phyloP scores from a whole-genome alignment of 176 grass and related monocot genomes.

The Otatea glauca region DNA sequence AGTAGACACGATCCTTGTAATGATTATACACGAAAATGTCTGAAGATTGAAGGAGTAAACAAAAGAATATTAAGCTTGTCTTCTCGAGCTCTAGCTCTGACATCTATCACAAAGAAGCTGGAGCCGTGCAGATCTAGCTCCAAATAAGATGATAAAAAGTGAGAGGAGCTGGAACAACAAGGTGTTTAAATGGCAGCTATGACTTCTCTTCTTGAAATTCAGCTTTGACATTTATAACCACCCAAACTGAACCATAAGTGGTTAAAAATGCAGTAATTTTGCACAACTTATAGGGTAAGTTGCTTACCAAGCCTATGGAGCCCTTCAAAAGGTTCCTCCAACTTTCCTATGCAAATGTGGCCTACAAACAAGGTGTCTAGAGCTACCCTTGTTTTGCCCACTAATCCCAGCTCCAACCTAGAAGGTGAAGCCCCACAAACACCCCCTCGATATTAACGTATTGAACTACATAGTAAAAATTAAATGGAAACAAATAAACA shows the following conservation, averaged over 20 bases:
- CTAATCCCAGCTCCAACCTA: background rate
- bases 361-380: background rate
- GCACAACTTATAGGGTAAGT: background rate
- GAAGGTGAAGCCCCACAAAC: background rate
- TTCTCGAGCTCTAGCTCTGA: background rate
- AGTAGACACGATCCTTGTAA: background rate
- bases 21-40: background rate
- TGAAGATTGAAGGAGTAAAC: background rate
- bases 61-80: background rate
- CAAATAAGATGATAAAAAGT: background rate
- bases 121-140: background rate
- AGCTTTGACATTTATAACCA: too few relatives aligned
- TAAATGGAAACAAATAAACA: background rate
- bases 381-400: background rate
- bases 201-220: background rate
- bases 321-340: background rate
- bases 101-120: background rate
- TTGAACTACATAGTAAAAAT: too few relatives aligned
- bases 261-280: background rate
- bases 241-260: background rate
- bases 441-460: too few relatives aligned
- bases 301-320: background rate
- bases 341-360: background rate
- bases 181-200: background rate
- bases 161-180: background rate